Percentiles rank a stretch among this genome's conserved stretches.
phyloP scores from a whole-genome alignment of 2,329 filamentous ascomycete species.

The Phaeosphaeriaceae sp. region DNA sequence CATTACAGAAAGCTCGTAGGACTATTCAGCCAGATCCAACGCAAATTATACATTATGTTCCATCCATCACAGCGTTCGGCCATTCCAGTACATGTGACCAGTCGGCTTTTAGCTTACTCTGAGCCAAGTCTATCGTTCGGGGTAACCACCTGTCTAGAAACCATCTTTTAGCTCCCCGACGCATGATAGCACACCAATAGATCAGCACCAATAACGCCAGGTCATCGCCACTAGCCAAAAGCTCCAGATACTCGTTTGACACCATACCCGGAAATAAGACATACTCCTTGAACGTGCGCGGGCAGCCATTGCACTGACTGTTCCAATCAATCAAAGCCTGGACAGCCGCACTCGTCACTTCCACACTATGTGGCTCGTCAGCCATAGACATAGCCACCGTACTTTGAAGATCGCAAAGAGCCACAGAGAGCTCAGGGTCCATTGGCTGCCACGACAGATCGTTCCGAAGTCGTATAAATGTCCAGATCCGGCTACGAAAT shows the following conservation, averaged over 20 bases:
- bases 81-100: neutral
- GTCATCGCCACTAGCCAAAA: neutral
- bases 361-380: neutral
- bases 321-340: neutral
- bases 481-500: neutral
- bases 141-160: neutral
- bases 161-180: neutral
- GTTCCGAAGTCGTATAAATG: neutral
- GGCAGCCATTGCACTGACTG: neutral
- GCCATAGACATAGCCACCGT: neutral
- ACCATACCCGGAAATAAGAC: neutral
- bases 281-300: neutral
- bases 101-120: neutral
- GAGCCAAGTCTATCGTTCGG: neutral
- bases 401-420: neutral
- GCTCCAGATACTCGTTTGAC: neutral
- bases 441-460: neutral
- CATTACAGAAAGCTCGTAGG: too few relatives aligned
- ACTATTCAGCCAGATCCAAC: too few relatives aligned
- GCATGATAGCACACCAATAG: neutral
- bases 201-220: neutral
- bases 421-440: neutral
- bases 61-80: neutral
- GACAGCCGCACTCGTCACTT: neutral
- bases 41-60: neutral